phyloP scores from a whole-genome alignment of 2,329 filamentous ascomycete species.

The Dichotomopilus funicola region DNA sequence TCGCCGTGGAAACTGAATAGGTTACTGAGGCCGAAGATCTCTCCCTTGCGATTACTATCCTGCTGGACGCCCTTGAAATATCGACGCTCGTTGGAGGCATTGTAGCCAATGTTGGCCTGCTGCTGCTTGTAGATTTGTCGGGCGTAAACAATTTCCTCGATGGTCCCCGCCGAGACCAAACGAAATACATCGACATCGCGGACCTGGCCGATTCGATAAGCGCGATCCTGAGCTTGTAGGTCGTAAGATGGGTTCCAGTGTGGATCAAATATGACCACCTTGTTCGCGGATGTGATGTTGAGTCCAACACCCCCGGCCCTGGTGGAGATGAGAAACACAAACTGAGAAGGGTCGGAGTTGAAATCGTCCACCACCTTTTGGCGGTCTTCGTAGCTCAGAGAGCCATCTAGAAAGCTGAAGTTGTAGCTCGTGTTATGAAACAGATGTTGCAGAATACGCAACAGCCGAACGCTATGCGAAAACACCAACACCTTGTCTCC shows the following conservation, averaged over 20 bases:
- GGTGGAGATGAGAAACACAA: slow-evolving; percentile 93
- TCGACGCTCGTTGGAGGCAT: slow-evolving; percentile 79
- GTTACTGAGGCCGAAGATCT: slow-evolving; percentile 87
- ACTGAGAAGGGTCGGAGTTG: slow-evolving; percentile 79
- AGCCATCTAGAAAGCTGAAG: slow-evolving; percentile 83
- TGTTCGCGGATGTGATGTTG: slow-evolving; percentile 96
- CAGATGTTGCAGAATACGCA: slow-evolving; percentile 77
- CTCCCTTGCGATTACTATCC: slow-evolving; percentile 72
- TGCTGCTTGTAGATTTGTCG: slow-evolving; percentile 98
- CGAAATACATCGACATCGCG: slow-evolving; percentile 94
- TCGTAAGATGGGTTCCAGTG: slow-evolving; percentile 98
- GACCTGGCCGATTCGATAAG: slow-evolving; percentile 89
- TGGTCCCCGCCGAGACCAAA: slow-evolving; percentile 81
- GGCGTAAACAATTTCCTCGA: slow-evolving; percentile 96
- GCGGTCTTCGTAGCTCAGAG: slow-evolving; percentile 75
- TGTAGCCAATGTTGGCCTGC: slow-evolving; percentile 96
- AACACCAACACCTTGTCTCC: slow-evolving; percentile 95
- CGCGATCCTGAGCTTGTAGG: slow-evolving; percentile 90
- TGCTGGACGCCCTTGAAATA: slow-evolving; percentile 96
- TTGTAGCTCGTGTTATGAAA: slow-evolving; percentile 87
- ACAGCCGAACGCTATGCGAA: slow-evolving; percentile 79
- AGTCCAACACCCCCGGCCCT: slow-evolving; percentile 88
- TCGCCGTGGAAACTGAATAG: slow-evolving; percentile 76
- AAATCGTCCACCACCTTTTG: slow-evolving; percentile 80
- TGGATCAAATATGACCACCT: slow-evolving; percentile 93